phyloP scores from a whole-genome alignment of 2,329 filamentous ascomycete genomes.

The Pseudogymnoascus sp. region DNA sequence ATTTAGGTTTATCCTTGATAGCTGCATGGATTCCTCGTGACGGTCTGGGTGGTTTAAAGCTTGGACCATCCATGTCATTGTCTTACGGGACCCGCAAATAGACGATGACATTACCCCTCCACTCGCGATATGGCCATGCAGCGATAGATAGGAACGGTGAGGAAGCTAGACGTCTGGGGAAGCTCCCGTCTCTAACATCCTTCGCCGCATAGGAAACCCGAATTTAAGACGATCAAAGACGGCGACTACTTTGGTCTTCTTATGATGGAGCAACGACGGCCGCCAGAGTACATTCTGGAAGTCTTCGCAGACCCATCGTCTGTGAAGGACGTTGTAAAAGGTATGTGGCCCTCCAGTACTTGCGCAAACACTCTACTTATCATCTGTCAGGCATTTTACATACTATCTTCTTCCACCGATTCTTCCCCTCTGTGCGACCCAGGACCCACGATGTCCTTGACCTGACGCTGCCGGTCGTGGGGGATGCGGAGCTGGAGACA shows the following conservation, averaged over 20 bases:
- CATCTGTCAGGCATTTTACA: slow-evolving; percentile 69
- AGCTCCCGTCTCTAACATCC: slow-evolving; percentile 8
- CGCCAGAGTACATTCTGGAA: slow-evolving; percentile 85
- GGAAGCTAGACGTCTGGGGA: slow-evolving; percentile 7
- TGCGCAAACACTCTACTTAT: slow-evolving; percentile 4
- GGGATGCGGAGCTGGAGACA: slow-evolving; percentile 84
- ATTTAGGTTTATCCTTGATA: not conserved
- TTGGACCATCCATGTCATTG: slow-evolving; percentile 3
- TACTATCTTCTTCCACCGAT: slow-evolving; percentile 98
- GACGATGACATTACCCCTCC: slow-evolving; percentile 8
- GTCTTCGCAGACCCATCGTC: slow-evolving; percentile 86
- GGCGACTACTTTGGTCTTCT: not conserved
- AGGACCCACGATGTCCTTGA: slow-evolving; percentile 83
- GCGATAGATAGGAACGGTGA: slow-evolving; percentile 6
- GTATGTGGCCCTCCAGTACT: slow-evolving; percentile 38
- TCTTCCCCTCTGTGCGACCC: slow-evolving; percentile 81
- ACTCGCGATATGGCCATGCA: slow-evolving; percentile 7
- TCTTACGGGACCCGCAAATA: not conserved
- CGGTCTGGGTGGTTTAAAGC: not conserved
- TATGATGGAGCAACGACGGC: slow-evolving; percentile 52
- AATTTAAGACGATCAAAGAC: not conserved
- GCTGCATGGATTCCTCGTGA: not conserved
- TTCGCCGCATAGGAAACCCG: not conserved
- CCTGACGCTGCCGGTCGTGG: slow-evolving; percentile 79
- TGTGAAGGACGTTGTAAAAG: slow-evolving; percentile 88